These are phyloP conservation scores for Phalaenopsis hybrid DNA, from an alignment of 116 monocot genomes.

Conservation along the genomic window DNA sequence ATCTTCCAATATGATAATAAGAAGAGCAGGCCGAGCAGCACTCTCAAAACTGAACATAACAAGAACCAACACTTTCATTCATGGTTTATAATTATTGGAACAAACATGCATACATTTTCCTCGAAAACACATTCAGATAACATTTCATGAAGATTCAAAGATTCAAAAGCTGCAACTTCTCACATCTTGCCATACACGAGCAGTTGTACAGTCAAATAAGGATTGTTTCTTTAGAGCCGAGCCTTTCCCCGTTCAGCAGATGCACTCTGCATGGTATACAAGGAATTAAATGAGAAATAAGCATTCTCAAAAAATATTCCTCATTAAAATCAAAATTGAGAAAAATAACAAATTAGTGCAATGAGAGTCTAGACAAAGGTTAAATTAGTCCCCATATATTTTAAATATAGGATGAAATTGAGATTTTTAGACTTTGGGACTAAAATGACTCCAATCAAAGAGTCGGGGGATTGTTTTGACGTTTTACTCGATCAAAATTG, in stretches of 20 bases:
- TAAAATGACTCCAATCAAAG: not conserved
- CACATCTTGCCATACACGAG: not conserved
- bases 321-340: no score
- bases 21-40: no score
- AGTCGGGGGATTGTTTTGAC: not conserved
- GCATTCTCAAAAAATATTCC: not conserved
- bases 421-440: no score
- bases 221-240: constrained; percentile 10
- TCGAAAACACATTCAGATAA: not conserved
- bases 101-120: no score
- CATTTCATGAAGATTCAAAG: not conserved
- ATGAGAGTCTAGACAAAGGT: no score
- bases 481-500: not conserved
- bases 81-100: no score
- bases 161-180: not conserved
- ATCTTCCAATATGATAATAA: no score
- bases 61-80: no score
- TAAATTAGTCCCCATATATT: no score
- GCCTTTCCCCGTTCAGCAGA: constrained; percentile 25
- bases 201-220: not conserved
- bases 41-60: no score
- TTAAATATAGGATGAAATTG: no score
- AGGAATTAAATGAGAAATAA: not conserved
- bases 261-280: constrained; percentile 21
- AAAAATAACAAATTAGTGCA: no score